These are phyloP conservation scores for Ophiostoma angusticollis DNA, from an alignment of 2,329 filamentous ascomycete genomes.

Conservation along the genomic window DNA sequence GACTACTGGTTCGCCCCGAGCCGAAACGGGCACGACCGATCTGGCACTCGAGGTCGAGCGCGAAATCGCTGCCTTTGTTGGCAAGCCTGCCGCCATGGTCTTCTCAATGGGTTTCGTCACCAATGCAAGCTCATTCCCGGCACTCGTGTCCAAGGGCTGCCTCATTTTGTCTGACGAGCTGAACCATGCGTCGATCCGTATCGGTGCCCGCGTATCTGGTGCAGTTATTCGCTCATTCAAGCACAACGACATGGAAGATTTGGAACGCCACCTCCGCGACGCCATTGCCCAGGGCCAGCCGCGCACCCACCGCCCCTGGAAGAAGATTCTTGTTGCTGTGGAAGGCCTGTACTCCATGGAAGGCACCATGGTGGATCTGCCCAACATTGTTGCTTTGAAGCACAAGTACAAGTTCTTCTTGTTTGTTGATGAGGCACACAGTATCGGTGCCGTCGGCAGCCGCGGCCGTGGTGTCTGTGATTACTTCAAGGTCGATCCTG, in stretches of 20 bases:
- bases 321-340: conserved; percentile 93
- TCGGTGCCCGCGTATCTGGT: conserved; percentile 84
- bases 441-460: conserved; percentile 82
- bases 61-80: conserved; percentile 79
- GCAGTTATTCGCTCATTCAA: conserved; percentile 94
- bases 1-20: conserved; percentile 66
- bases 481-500: conserved; percentile 84
- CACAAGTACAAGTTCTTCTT: conserved; percentile 94
- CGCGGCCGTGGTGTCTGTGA: conserved; percentile 88
- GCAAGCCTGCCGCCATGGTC: conserved; percentile 88
- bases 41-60: conserved; percentile 81
- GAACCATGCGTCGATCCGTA: conserved; percentile 95
- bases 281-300: conserved; percentile 94
- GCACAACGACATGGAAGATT: conserved; percentile 86
- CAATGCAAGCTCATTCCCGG: conserved; percentile 85
- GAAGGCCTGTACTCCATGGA: conserved; percentile 99
- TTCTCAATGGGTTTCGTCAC: conserved; percentile 99
- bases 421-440: conserved; percentile 94
- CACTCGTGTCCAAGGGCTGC: conserved; percentile 82
- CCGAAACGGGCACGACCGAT: conserved; percentile 77
- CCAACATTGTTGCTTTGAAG: conserved; percentile 74
- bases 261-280: conserved; percentile 78
- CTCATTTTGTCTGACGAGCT: conserved; percentile 93
- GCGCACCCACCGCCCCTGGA: conserved; percentile 96
- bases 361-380: conserved; percentile 96